These are phyloP conservation scores for Backusella australiensis DNA, from an alignment of 192 early-diverging fungal genomes.

Conservation along the genomic window DNA sequence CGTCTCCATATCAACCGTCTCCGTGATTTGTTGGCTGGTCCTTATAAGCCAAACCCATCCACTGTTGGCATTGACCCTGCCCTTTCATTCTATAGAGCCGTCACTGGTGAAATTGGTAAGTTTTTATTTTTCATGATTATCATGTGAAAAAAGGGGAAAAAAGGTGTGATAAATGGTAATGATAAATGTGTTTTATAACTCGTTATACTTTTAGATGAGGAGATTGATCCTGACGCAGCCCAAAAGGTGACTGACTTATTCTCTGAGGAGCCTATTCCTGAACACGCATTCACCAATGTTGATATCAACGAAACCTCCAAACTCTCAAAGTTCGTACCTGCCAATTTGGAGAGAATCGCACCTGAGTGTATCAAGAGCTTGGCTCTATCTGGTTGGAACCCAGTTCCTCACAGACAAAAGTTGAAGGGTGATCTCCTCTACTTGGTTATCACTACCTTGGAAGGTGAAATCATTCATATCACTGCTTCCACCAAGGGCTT, in stretches of 20 bases:
- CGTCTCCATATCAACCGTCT: conserved; percentile 87
- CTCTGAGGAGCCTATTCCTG: conserved; percentile 32
- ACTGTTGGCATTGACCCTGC: conserved; percentile 70
- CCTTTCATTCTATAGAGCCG: conserved; percentile 64
- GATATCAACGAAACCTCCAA: conserved; percentile 43
- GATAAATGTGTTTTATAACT: background rate
- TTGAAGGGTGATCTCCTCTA: conserved; percentile 90
- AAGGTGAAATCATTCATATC: conserved; percentile 79
- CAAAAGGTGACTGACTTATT: conserved; percentile 35
- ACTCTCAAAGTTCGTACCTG: conserved; percentile 56
- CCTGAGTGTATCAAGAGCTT: conserved; percentile 73
- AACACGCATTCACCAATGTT: conserved; percentile 48
- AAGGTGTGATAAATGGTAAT: background rate
- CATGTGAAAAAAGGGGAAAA: background rate
- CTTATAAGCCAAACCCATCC: conserved; percentile 54
- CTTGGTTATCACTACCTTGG: conserved; percentile 82
- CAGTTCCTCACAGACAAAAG: conserved; percentile 72
- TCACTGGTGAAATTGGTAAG: conserved; percentile 61
- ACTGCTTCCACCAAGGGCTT: conserved; percentile 86
- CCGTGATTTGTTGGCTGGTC: conserved; percentile 82
- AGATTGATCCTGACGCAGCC: conserved; percentile 27
- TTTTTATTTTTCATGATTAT: background rate
- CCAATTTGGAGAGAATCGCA: conserved; percentile 46
- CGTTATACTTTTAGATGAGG: conserved; percentile 24
- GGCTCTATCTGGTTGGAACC: conserved; percentile 90